Conservation (phyloP, 23 red algal species). For the Porphyridium purpureum region DNA sequence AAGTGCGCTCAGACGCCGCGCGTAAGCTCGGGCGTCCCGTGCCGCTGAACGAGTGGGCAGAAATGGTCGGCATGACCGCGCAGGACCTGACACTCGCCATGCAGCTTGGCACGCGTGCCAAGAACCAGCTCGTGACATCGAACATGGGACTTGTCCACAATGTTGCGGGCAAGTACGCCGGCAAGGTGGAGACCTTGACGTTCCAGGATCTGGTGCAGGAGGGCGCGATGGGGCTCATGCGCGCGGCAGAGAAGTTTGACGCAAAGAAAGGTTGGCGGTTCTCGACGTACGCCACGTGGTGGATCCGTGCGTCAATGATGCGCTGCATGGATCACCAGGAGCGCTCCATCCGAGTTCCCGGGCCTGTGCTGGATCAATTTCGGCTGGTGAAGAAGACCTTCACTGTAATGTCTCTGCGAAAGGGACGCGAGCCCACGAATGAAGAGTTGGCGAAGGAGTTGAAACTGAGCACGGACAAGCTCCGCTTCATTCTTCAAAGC, state of each 20-base stretch:
- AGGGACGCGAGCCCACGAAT: conserved; percentile 15
- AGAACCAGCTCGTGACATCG: conserved; percentile 51
- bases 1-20: conserved; percentile 7
- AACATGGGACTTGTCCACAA: conserved; percentile 66
- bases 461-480: conserved; percentile 43
- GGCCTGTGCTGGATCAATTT: conserved; percentile 33
- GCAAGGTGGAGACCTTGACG: conserved; percentile 2
- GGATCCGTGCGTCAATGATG: conserved; percentile 66
- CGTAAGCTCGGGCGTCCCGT: conserved; percentile 13
- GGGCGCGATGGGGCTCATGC: conserved; percentile 76
- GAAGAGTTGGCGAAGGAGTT: conserved; percentile 30
- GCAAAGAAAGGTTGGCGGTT: conserved; percentile 52
- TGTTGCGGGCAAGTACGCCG: conserved; percentile 26
- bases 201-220: conserved; percentile 96
- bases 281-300: conserved; percentile 88
- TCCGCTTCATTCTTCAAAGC: conserved; percentile 50
- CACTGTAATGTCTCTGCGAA: conserved; percentile 5
- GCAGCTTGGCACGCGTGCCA: conserved; percentile 30
- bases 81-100: conserved; percentile 13
- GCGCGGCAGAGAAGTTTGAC: conserved; percentile 87
- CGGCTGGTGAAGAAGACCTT: conserved; percentile 22
- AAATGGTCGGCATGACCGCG: conserved; percentile 3
- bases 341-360: conserved; percentile 50
- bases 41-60: conserved; percentile 37
- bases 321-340: conserved; percentile 27